Percentiles rank a stretch among this genome's conserved stretches.
Conservation (phyloP, 78 protist species). For the Tieghemostelium lacteum region DNA sequence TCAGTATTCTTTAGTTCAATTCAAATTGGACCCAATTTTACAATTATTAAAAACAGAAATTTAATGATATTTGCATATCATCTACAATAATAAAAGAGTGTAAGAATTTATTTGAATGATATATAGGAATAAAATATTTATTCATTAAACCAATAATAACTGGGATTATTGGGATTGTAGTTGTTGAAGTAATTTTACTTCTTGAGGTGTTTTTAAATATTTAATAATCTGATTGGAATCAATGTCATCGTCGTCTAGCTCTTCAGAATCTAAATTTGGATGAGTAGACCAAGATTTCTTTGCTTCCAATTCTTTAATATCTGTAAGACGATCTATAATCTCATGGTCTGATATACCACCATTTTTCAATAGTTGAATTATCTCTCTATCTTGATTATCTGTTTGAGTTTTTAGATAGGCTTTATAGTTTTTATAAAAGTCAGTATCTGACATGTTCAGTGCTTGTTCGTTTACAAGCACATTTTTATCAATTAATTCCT, state of each 20-base stretch:
- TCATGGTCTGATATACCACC: not conserved
- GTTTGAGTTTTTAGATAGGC: not conserved
- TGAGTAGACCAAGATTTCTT: not conserved
- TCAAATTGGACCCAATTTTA: too few species aligned
- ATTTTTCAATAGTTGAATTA: not conserved
- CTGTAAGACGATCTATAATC: constrained; percentile 3
- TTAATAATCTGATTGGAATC: not conserved
- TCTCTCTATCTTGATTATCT: not conserved
- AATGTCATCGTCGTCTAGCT: constrained; percentile 4
- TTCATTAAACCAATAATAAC: too few species aligned
- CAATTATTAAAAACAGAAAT: too few species aligned
- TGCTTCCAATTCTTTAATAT: not conserved
- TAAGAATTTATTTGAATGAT: too few species aligned
- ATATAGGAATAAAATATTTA: too few species aligned
- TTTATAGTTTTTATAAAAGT: not conserved
- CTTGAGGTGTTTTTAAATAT: not conserved
- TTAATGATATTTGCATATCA: too few species aligned
- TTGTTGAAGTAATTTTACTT: not conserved
- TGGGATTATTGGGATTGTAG: not conserved
- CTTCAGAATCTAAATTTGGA: not conserved
- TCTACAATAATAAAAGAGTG: too few species aligned
- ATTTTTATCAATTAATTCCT: not conserved
- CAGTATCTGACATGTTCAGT: not conserved
- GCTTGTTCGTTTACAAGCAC: too few species aligned
- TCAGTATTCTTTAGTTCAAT: too few species aligned